Conservation (phyloP, 2,329 filamentous ascomycete genomes). For the Monosporascus sp. region DNA sequence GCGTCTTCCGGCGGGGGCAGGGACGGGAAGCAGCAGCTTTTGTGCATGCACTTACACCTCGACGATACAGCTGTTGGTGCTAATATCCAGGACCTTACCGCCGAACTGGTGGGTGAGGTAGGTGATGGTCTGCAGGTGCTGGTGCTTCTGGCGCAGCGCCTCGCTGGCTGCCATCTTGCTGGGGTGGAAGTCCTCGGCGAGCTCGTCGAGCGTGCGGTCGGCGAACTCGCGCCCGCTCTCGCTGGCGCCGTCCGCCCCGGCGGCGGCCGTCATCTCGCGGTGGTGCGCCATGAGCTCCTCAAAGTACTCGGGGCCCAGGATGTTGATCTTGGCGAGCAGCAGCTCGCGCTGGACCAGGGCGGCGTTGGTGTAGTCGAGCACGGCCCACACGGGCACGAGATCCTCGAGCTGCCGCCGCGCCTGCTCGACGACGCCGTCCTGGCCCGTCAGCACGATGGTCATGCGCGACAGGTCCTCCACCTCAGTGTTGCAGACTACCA, state of each 20-base stretch:
- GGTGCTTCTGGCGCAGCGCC: slow-evolving; percentile 91
- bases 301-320: slow-evolving; percentile 95
- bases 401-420: slow-evolving; percentile 93
- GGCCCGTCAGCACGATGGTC: slow-evolving; percentile 95
- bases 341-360: slow-evolving; percentile 94
- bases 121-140: slow-evolving; percentile 93
- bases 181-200: slow-evolving; percentile 75
- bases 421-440: slow-evolving; percentile 96
- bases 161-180: slow-evolving; percentile 79
- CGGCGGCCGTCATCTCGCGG: slow-evolving; percentile 67
- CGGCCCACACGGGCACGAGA: slow-evolving; percentile 95
- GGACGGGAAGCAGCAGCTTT: too few species aligned
- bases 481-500: slow-evolving; percentile 97
- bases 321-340: slow-evolving; percentile 92
- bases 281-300: slow-evolving; percentile 95
- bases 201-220: slow-evolving; percentile 39
- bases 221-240: slow-evolving; percentile 24
- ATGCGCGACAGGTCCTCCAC: slow-evolving; percentile 95
- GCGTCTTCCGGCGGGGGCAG: too few species aligned
- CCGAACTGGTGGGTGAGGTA: slow-evolving; percentile 97
- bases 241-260: slow-evolving; percentile 23
- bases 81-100: slow-evolving; percentile 95
- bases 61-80: slow-evolving; percentile 97
- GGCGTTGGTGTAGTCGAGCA: slow-evolving; percentile 89
- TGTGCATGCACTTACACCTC: slow-evolving; percentile 65